Evolutionary conservation across 2,329 filamentous ascomycete species (phyloP).

Genomic region (Fusarium praegraminearum): DNA sequence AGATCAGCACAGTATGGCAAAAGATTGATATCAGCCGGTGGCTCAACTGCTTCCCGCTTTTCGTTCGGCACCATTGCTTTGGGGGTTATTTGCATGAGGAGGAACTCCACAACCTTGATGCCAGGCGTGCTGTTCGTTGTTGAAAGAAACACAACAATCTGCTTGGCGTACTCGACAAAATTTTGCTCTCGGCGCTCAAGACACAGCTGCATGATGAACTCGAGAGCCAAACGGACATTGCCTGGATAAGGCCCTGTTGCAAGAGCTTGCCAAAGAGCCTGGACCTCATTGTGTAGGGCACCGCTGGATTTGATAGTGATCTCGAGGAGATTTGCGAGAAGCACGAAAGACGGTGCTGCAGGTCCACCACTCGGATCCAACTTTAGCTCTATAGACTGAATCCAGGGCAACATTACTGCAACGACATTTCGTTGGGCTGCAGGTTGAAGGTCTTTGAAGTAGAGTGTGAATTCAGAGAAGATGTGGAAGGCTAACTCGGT

Average conservation of each 20-base stretch:
- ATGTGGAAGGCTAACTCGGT: constrained; percentile 90
- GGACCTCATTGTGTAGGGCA: constrained; percentile 93
- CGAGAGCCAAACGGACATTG: constrained; percentile 92
- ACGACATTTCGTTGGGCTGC: constrained; percentile 93
- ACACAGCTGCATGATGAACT: constrained; percentile 96
- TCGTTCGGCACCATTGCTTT: constrained; percentile 97
- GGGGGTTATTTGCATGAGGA: constrained; percentile 89
- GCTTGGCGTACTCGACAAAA: constrained; percentile 97
- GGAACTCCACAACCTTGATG: constrained; percentile 92
- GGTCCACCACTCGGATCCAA: constrained; percentile 92
- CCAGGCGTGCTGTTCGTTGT: constrained; percentile 80
- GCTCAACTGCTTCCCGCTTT: constrained; percentile 75
- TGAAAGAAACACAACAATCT: constrained; percentile 96
- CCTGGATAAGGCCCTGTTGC: constrained; percentile 92
- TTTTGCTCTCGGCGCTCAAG: constrained; percentile 96
- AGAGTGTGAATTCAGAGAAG: constrained; percentile 94
- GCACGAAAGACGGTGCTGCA: constrained; percentile 91
- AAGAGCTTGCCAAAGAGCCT: constrained; percentile 96
- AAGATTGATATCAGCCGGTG: constrained; percentile 77
- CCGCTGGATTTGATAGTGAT: constrained; percentile 94
- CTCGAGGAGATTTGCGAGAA: constrained; percentile 93
- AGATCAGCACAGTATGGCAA: constrained; percentile 93
- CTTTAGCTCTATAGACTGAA: constrained; percentile 92
- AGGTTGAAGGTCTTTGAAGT: constrained; percentile 88
- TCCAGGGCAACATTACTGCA: constrained; percentile 94